Conservation (phyloP, 228 moss, liverwort and hornwort species). For the Sphagnum fallax region DNA sequence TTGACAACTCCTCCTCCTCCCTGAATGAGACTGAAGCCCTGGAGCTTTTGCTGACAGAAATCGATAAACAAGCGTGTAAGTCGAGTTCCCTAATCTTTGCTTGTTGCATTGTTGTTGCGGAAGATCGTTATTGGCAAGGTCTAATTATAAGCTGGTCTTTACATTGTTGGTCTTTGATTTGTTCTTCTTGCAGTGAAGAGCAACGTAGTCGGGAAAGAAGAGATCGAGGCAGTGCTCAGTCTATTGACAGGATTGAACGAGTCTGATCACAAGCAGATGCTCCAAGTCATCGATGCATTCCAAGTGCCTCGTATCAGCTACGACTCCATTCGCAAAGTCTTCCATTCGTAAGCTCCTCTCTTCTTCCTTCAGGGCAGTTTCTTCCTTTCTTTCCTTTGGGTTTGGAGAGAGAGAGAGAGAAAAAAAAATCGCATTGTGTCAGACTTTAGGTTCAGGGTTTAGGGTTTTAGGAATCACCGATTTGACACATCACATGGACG, state of each 20-base stretch:
- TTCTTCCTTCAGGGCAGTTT: background rate
- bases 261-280: conserved; percentile 33
- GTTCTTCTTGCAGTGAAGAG: conserved; percentile 28
- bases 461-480: no score
- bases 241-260: conserved; percentile 47
- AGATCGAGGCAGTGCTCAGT: conserved; percentile 43
- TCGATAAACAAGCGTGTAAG: conserved; percentile 57
- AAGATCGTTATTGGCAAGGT: background rate
- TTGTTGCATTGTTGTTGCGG: background rate
- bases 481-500: no score
- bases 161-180: no score
- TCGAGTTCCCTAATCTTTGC: background rate
- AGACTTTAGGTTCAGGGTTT: no score
- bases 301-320: conserved; percentile 58
- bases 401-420: background rate
- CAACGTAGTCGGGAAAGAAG: conserved; percentile 51
- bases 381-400: background rate
- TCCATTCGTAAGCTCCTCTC: conserved; percentile 22
- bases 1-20: conserved; percentile 30
- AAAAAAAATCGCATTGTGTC: background rate
- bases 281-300: conserved; percentile 65
- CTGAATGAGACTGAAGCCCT: conserved; percentile 38
- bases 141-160: no score
- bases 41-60: conserved; percentile 50
- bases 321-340: conserved; percentile 65